phyloP scores from a whole-genome alignment of 306 rosid genomes.

The Cicer chorassanicum region DNA sequence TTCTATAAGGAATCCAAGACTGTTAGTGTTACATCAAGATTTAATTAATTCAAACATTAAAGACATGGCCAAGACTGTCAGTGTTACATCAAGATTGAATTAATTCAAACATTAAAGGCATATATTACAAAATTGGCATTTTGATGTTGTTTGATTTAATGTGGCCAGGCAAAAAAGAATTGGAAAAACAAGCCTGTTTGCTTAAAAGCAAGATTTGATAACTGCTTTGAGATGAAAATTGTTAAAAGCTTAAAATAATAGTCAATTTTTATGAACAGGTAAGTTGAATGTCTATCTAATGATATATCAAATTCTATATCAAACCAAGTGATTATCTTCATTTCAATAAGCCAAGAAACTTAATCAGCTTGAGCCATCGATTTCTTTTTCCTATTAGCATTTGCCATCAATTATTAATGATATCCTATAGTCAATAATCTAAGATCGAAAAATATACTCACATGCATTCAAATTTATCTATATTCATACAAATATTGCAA shows the following conservation, averaged over 20 bases:
- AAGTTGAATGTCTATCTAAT: not conserved
- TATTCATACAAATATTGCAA: slow-evolving; percentile 27
- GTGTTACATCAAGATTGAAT: not conserved
- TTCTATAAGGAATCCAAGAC: not conserved
- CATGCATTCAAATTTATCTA: too few relatives aligned
- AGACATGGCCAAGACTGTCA: slow-evolving; percentile 1
- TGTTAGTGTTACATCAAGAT: not conserved
- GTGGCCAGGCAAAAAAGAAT: not conserved
- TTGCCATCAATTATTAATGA: slow-evolving; percentile 24
- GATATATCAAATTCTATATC: slow-evolving; percentile 24
- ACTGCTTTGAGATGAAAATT: too few relatives aligned
- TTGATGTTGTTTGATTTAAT: not conserved
- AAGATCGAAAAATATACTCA: slow-evolving; percentile 8
- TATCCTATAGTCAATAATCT: not conserved
- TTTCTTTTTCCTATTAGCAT: not conserved
- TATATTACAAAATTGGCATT: slow-evolving; percentile 4
- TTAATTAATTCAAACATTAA: not conserved
- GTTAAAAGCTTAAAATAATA: not conserved
- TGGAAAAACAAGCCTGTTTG: not conserved
- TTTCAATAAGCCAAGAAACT: slow-evolving; percentile 30
- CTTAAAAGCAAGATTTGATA: not conserved
- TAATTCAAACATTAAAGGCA: slow-evolving; percentile 2
- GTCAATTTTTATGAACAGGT: not conserved
- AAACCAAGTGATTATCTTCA: slow-evolving; percentile 21
- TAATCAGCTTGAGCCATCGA: not conserved